A percentile compares a stretch with the other conserved stretches of the same genome.
Conservation (phyloP, 169 alveolate genomes). For the Eimeria sp. region DNA sequence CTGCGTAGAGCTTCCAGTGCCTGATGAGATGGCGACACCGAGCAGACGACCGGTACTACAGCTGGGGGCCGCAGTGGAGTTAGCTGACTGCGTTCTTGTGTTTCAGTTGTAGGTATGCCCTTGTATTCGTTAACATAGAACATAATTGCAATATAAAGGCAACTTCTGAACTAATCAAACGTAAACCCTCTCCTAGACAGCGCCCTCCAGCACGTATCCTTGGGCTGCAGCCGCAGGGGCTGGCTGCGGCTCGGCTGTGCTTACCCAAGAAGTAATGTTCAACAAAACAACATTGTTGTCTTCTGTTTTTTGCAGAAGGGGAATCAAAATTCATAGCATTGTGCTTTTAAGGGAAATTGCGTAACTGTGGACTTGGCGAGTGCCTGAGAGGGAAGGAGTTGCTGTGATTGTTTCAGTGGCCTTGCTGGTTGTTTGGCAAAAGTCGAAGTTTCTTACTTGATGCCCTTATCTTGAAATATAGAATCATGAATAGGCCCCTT, state of each 20-base stretch:
- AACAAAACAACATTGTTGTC: background rate
- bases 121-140: background rate
- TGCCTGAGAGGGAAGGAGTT: background rate
- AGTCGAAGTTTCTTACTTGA: background rate
- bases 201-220: background rate
- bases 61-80: background rate
- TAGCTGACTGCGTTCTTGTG: background rate
- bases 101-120: background rate
- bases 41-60: background rate
- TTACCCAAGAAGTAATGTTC: background rate
- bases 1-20: background rate
- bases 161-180: background rate
- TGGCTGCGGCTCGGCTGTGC: background rate
- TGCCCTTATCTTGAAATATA: background rate
- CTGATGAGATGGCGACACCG: background rate
- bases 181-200: background rate
- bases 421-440: background rate
- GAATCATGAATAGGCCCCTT: background rate
- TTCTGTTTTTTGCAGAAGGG: background rate
- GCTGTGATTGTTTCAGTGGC: background rate
- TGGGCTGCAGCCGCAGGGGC: constrained; percentile 5
- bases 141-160: background rate
- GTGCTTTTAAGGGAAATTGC: background rate
- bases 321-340: background rate
- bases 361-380: background rate